Base-by-base conservation (phyloP, 163 green algal species). In the Coccomyxa subellipsoidea region DNA sequence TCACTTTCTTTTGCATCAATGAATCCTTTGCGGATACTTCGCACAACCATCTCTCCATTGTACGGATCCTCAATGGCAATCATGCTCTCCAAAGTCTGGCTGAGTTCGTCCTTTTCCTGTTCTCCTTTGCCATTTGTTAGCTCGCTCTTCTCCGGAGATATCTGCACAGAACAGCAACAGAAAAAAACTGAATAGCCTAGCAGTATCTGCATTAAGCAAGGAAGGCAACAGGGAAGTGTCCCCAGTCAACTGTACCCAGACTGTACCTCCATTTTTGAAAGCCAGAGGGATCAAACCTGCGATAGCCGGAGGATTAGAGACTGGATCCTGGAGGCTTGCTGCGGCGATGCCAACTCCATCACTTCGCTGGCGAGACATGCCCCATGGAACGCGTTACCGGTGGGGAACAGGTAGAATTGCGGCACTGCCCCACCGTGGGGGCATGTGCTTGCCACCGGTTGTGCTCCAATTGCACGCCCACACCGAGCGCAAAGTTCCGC, bases 351-450 rank as follows among this genome's bases (percentile, higher is more conserved):
- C 69, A 92, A 78, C 38, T 81, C 82, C 18, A 84, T 79, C 0
- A 91, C 89, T 81, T 95, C 90, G 8, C 80, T 81, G 27, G 88
- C 89, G 15, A 92, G 80, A 80, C 93, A 97, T 21, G 80, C 76
- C 0, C 85, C 89, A 36, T 96, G 93, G 76, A 92, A 97, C n/a
- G 84, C 89, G 84, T 93, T 92, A 39, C 91, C 89, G 6, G 91
- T 93, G 32, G 93, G 92, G 84, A 94, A 95, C 27, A 93, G 82
- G 69, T 89, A 93, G 47, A 91, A 88, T 37, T 81, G 82, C 78
- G 87, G 87, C 40, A 93, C 10, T 1, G 81, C 71, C 6, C 88
- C 85, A 15, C 83, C 85, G 6, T 25, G 37, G 31, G 53, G 90
- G 87, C 78, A 84, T 0, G 84, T 86, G 53, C 80, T 84, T 5